Evolutionary conservation across 345 rosid genomes (phyloP).

Genomic region (Clarkia xantiana): DNA sequence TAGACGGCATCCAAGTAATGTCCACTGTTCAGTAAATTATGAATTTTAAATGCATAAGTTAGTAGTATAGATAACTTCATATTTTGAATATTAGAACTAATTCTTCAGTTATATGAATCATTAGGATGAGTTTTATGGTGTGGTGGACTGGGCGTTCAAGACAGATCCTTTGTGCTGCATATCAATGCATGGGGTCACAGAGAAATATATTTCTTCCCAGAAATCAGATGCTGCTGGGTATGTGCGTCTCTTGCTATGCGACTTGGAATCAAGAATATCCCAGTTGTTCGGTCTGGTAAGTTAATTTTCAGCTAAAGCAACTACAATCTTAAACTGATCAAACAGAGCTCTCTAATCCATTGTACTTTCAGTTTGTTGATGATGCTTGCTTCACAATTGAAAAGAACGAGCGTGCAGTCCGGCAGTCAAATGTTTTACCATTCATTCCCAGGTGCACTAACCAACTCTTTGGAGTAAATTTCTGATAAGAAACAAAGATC

Average conservation of each 20-base stretch:
- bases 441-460: conserved; percentile 73
- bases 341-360: neutral
- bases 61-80: too few species aligned
- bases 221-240: conserved; percentile 99
- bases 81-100: too few species aligned
- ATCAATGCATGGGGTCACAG: conserved; percentile 98
- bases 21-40: neutral
- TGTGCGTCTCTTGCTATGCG: conserved; percentile 92
- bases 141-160: conserved; percentile 99
- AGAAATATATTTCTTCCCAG: conserved; percentile 87
- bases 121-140: conserved; percentile 94
- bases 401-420: conserved; percentile 72
- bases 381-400: conserved; percentile 96
- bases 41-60: too few species aligned
- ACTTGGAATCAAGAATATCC: conserved; percentile 82
- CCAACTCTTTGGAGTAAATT: too few species aligned
- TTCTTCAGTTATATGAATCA: neutral
- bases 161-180: conserved; percentile 94
- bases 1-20: conserved; percentile 86
- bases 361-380: conserved; percentile 64
- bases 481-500: too few species aligned
- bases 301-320: conserved; percentile 1
- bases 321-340: neutral
- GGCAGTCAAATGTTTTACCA: conserved; percentile 78
- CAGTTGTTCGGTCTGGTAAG: conserved; percentile 79